Evolutionary conservation across 2,329 filamentous ascomycete species (phyloP), one percentile per base, ranked within the genome.

Genomic region (Penicillium psychrosexuale): DNA sequence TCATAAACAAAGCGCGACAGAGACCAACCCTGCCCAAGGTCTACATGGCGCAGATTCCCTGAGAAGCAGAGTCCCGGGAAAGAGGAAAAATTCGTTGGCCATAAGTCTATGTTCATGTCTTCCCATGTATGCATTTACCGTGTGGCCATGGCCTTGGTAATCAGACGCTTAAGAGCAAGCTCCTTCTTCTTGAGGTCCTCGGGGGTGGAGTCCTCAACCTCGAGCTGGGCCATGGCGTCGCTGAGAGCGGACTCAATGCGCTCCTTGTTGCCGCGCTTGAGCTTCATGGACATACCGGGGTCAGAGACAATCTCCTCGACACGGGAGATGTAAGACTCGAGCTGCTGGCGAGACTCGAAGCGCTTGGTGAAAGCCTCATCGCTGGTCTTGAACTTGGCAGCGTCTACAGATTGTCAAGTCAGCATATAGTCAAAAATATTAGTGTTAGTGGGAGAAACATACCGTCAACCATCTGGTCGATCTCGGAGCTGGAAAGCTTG

Each of bases 131-230:
- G 46, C 53, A 55, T 75, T 86, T 92, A 96, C 79, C 90, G 87
- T 73, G 90, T 92, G 64, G 90, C 87, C 90, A 96, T 96, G 70
- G 90, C 92, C 89, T 97, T 99, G 80, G 94, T 99, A 70, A 99
- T 92, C 68, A 96, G 85, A 73, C 94, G 85, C 91, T 97, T 99
- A 64, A 99, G 85, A 59, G 91, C 91, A 66, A 99, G 83, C 84
- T 99, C 94, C 88, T 97, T 96, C 91, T 97, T 97, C 90, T 96
- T 97, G 69, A 99, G 83, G 75, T 99, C 94, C 69, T 99, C 95
- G 59, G 91, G 89, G 61, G 81, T 80, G 55, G 90, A 90, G 68
- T 99, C 95, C 78, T 93, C 90, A 72, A 99, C 82, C 86, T 99
- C 94, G 63, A 99, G 89, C 80, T 95, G 89, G 63, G 86, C 90